Conservation (phyloP, 2,329 filamentous ascomycete species). For the Didymella sp. region DNA sequence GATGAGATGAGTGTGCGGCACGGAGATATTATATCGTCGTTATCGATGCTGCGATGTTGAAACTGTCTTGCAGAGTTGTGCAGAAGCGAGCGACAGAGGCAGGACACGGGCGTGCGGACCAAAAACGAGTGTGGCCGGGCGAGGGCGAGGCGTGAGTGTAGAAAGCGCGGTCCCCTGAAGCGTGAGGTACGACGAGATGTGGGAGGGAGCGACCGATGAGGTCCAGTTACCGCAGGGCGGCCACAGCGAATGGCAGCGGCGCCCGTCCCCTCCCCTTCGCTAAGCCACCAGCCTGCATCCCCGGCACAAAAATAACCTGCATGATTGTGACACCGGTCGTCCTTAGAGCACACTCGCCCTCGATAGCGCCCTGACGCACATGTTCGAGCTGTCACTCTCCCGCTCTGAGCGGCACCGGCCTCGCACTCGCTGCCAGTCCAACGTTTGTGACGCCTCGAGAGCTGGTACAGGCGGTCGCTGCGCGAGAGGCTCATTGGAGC, state of each 20-base stretch:
- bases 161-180: slow-evolving; percentile 9
- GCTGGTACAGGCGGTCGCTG: slow-evolving; percentile 11
- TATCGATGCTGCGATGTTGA: slow-evolving; percentile 13
- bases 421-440: slow-evolving; percentile 11
- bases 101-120: slow-evolving; percentile 7
- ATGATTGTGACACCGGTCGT: slow-evolving; percentile 34
- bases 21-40: slow-evolving; percentile 18
- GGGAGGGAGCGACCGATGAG: slow-evolving; percentile 18
- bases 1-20: slow-evolving; percentile 15
- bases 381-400: slow-evolving; percentile 17
- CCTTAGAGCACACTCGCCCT: slow-evolving; percentile 21
- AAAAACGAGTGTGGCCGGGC: slow-evolving; percentile 21
- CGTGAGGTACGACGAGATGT: slow-evolving; percentile 7
- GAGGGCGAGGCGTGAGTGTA: slow-evolving; percentile 9
- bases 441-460: slow-evolving; percentile 9
- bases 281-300: slow-evolving; percentile 32
- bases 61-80: background rate
- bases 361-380: slow-evolving; percentile 19
- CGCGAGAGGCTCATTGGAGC: slow-evolving; percentile 15
- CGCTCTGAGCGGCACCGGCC: background rate
- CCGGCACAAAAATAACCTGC: slow-evolving; percentile 39
- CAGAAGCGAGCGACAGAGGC: slow-evolving; percentile 10
- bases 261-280: slow-evolving; percentile 20
- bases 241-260: slow-evolving; percentile 11
- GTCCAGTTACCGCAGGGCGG: slow-evolving; percentile 16